Evolutionary conservation across 345 rosid species (phyloP), one percentile per base, ranked within the genome.

Genomic region (Bruguiera sexangula): DNA sequence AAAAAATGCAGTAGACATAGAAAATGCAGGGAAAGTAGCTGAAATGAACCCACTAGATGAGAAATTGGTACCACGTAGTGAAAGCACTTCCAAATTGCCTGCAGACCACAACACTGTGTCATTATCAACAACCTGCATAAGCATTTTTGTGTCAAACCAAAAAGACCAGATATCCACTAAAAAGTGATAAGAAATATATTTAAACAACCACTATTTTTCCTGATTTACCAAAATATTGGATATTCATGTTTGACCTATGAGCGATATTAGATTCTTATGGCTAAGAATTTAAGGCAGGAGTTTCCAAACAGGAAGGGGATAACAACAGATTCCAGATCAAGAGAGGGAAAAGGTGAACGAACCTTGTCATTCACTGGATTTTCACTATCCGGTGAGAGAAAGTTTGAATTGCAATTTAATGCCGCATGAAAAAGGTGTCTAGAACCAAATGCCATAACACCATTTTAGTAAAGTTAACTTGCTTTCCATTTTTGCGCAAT

Each of bases 401-500:
- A 65, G 3, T 55, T 69, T 59, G 62, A 63, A 63, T 50, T 16
- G 54, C 68, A 51, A 31, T 76, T 73, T 70, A 76, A 6, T 8
- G 21, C 58, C 39, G n/a, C 69, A 62, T 22, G 65, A 65, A 62
- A 65, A 63, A 48, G 57, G 21, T 36, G 56, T 31, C 66, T 13
- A 51, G 66, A 55, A 36, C 27, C 43, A 57, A 61, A 66, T 27
- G 37, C 21, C 65, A 36, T 9, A 52, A 70, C 26, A 52, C 21
- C 34, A 68, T 24, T 36, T 27, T 1, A 51, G 60, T 59, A 73
- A 39, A 62, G 75, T 76, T 63, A 31, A 29, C 63, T 69, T 55
- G 39, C 53, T 64, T 75, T 66, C 69, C 71, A 79, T 66, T 62
- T 27, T 56, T 55, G 75, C 73, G 2, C 59, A 72, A 24, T 43